A percentile compares a stretch with the other conserved stretches of the same genome.
Evolutionary conservation across 78 protist species (phyloP).

Genomic region (Dictyostelium intermedium): DNA sequence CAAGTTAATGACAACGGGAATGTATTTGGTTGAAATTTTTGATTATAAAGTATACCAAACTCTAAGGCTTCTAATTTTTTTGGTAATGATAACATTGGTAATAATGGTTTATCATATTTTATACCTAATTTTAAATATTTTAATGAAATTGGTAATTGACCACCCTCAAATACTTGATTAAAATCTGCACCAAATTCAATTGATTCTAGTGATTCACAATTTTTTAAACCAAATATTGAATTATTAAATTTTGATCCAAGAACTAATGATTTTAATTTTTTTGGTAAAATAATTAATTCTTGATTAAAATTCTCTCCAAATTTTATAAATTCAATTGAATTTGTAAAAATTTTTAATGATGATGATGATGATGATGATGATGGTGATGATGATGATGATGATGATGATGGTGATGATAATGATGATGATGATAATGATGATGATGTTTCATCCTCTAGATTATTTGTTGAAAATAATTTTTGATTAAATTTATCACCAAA

Average conservation of each 20-base stretch:
- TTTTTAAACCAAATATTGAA: neutral
- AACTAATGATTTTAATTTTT: neutral
- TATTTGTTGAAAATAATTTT: neutral
- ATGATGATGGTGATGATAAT: no score
- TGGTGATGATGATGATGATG: no score
- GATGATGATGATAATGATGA: no score
- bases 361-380: no score
- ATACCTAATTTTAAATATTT: neutral
- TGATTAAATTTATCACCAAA: constrained; percentile 1
- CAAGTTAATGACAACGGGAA: neutral
- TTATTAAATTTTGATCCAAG: neutral
- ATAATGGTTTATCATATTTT: neutral
- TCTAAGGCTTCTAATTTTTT: neutral
- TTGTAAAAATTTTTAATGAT: no score
- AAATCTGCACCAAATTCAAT: neutral
- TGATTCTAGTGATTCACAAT: neutral
- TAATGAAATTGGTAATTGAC: neutral
- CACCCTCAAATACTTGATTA: neutral
- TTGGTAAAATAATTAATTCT: neutral
- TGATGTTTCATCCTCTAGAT: no score
- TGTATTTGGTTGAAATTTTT: neutral
- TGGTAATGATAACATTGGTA: neutral
- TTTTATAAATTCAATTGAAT: neutral
- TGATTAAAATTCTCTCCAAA: neutral
- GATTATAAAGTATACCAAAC: neutral